A percentile compares a stretch with the other conserved stretches of the same genome.
Evolutionary conservation across 306 rosid genomes (phyloP).

Genomic region (Inga leiocalycina): DNA sequence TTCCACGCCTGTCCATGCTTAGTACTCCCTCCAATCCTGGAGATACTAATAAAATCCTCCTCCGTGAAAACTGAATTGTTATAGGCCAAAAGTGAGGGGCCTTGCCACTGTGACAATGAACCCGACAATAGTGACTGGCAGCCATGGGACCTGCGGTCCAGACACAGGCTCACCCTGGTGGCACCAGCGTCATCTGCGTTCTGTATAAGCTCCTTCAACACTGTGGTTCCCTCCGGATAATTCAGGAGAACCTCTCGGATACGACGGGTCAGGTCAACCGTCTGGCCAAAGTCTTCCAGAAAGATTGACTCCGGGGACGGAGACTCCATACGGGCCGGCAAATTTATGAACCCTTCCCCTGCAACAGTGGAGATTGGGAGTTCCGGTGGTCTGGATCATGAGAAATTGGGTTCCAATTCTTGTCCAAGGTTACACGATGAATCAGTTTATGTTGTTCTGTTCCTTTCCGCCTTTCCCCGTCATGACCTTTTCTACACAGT

Average conservation of each 20-base stretch:
- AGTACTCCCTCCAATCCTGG: conserved; percentile 91
- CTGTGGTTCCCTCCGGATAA: conserved; percentile 98
- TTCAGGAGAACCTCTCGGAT: conserved; percentile 91
- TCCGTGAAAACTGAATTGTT: conserved; percentile 87
- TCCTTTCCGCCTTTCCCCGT: background rate
- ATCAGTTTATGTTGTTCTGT: background rate
- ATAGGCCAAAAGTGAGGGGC: conserved; percentile 83
- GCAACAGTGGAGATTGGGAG: conserved; percentile 22
- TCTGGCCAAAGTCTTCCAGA: conserved; percentile 94
- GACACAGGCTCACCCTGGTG: conserved; percentile 76
- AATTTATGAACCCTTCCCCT: background rate
- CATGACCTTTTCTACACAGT: conserved; percentile 5
- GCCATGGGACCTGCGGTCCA: conserved; percentile 75
- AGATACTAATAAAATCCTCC: conserved; percentile 89
- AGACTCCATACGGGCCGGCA: conserved; percentile 43
- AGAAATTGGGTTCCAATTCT: background rate
- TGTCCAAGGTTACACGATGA: background rate
- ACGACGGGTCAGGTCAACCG: conserved; percentile 95
- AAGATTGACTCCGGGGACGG: conserved; percentile 64
- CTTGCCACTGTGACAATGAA: conserved; percentile 85
- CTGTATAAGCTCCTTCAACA: conserved; percentile 90
- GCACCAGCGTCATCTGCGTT: conserved; percentile 99
- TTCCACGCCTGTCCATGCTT: conserved; percentile 84
- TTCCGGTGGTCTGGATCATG: conserved; percentile 6
- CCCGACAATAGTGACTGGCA: conserved; percentile 58